These are phyloP conservation scores for Helotiales sp. DNA, from an alignment of 2,329 filamentous ascomycete genomes.

Conservation along the genomic window DNA sequence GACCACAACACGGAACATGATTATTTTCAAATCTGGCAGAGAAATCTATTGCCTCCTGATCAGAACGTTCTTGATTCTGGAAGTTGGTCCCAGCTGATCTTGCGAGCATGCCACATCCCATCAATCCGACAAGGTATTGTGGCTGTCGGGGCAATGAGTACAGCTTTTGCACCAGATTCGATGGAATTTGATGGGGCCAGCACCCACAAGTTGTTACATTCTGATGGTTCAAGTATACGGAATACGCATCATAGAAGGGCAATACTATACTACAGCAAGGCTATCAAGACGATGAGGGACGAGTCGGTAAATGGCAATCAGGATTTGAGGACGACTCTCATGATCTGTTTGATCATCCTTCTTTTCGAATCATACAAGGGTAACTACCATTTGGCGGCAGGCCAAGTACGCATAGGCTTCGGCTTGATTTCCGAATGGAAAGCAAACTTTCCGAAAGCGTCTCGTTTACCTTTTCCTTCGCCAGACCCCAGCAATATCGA, in stretches of 20 bases:
- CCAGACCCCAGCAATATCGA: neutral
- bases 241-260: slow-evolving; percentile 6
- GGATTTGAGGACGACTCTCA: slow-evolving; percentile 11
- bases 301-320: neutral
- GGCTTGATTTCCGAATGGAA: slow-evolving; percentile 6
- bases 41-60: neutral
- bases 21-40: neutral
- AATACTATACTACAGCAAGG: slow-evolving; percentile 7
- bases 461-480: neutral
- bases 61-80: neutral
- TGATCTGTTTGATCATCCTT: slow-evolving; percentile 9
- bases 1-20: neutral
- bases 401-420: slow-evolving; percentile 2
- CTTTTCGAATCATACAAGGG: slow-evolving; percentile 9
- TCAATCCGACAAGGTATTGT: slow-evolving; percentile 8
- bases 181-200: neutral
- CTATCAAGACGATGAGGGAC: slow-evolving; percentile 5
- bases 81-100: neutral
- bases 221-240: too few species aligned
- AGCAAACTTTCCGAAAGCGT: neutral
- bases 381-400: slow-evolving; percentile 3
- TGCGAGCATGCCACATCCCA: neutral
- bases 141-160: slow-evolving; percentile 5
- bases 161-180: neutral
- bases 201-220: neutral